A percentile compares a stretch with the other conserved stretches of the same genome.
Evolutionary conservation across 2,329 filamentous ascomycete genomes (phyloP).

Genomic region (Harringtonia aguacate): DNA sequence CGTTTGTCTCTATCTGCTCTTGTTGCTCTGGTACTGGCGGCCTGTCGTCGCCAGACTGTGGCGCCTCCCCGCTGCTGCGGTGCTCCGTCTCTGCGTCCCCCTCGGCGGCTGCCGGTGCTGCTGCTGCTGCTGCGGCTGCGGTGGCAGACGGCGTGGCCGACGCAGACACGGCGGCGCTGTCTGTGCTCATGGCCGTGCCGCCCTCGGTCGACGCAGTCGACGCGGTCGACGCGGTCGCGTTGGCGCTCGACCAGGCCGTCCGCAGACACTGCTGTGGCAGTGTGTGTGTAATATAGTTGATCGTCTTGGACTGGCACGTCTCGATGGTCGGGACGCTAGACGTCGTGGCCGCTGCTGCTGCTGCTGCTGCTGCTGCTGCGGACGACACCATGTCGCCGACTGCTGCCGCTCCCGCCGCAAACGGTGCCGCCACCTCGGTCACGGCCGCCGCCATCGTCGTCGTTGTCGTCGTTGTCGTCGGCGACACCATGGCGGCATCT

Average conservation of each 20-base stretch:
- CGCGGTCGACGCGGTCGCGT: constrained; percentile 9
- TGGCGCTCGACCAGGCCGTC: constrained; percentile 40
- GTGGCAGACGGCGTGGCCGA: no score
- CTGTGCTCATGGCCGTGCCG: not conserved
- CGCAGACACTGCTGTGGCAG: constrained; percentile 66
- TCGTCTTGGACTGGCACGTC: constrained; percentile 49
- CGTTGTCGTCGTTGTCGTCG: not conserved
- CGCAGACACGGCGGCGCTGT: no score
- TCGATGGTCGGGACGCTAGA: constrained; percentile 11
- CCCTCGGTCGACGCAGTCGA: not conserved
- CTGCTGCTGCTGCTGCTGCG: not conserved
- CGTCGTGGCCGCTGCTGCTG: not conserved
- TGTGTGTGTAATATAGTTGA: constrained; percentile 74
- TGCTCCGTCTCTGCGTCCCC: no score
- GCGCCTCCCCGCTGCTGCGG: no score
- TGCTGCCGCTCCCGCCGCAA: not conserved
- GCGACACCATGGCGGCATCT: not conserved
- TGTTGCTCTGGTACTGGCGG: no score
- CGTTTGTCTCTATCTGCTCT: not conserved
- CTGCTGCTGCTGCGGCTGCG: constrained; percentile 2
- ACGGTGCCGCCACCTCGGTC: not conserved
- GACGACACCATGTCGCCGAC: not conserved
- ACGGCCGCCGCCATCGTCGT: not conserved
- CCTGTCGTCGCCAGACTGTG: no score
- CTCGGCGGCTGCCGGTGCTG: no score